Evolutionary conservation across 176 grass and related monocot genomes (phyloP).

Genomic region (Triticum turgidum): DNA sequence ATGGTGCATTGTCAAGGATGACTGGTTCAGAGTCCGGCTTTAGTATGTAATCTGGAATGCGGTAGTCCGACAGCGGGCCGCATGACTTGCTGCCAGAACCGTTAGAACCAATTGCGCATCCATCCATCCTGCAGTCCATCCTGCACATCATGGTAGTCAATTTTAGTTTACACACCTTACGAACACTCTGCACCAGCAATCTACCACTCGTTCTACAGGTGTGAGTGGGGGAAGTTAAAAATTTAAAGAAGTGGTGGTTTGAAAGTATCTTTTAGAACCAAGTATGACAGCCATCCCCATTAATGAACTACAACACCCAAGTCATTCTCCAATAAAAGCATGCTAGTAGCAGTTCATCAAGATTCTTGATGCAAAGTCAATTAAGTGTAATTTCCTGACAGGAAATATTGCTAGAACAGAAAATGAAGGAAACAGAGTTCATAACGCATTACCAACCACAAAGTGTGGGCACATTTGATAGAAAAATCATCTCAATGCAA

Average conservation of each 20-base stretch:
- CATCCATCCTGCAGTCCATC: constrained; percentile 45
- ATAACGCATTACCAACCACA: neutral
- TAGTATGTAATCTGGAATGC: constrained; percentile 91
- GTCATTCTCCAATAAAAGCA: neutral
- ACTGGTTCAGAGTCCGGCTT: constrained; percentile 33
- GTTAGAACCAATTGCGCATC: neutral
- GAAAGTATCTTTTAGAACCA: neutral
- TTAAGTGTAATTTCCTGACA: neutral
- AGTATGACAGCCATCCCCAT: neutral
- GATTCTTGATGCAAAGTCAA: neutral
- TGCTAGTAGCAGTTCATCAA: neutral
- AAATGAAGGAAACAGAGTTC: neutral
- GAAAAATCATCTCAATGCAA: too few relatives aligned
- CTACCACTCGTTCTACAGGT: neutral
- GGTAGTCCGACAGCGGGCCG: constrained; percentile 44
- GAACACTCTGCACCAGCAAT: neutral
- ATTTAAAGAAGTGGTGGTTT: neutral
- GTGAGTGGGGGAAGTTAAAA: neutral
- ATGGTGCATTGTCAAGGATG: constrained; percentile 12
- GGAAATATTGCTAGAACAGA: neutral
- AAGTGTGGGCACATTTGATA: too few relatives aligned
- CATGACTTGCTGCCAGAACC: constrained; percentile 18
- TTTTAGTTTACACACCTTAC: neutral
- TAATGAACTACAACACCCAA: neutral
- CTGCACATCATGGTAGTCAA: neutral